These are phyloP conservation scores for Medicago ruthenica DNA, from an alignment of 306 rosid genomes.

Conservation along the genomic window DNA sequence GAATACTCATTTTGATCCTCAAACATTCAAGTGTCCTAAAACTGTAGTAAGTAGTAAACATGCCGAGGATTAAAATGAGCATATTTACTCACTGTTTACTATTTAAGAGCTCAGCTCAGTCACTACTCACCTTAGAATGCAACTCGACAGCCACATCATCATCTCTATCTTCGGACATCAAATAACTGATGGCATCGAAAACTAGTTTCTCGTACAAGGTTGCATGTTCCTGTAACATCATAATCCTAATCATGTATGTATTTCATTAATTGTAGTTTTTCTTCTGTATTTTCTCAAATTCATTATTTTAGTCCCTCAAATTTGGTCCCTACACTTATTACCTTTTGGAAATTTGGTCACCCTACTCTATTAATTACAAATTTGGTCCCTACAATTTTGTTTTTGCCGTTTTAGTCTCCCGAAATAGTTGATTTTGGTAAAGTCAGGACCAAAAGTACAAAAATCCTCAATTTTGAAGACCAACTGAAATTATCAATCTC, in stretches of 20 bases:
- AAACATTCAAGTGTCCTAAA: no score
- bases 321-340: background rate
- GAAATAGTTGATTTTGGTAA: no score
- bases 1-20: no score
- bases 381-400: no score
- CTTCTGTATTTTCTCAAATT: background rate
- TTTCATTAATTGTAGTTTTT: background rate
- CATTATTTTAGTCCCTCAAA: background rate
- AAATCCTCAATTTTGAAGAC: no score
- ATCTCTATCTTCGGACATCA: slow-evolving; percentile 69
- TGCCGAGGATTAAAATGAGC: background rate
- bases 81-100: background rate
- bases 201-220: slow-evolving; percentile 83
- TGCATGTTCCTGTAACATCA: slow-evolving; percentile 72
- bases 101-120: background rate
- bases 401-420: no score
- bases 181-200: slow-evolving; percentile 60
- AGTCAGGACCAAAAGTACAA: no score
- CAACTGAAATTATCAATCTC: no score
- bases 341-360: background rate
- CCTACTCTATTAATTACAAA: background rate
- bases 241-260: slow-evolving; percentile 8
- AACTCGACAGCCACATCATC: slow-evolving; percentile 74
- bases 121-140: slow-evolving; percentile 62
- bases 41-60: no score